Conservation (phyloP, 441 rosid species). For the Gossypium armourianum region DNA sequence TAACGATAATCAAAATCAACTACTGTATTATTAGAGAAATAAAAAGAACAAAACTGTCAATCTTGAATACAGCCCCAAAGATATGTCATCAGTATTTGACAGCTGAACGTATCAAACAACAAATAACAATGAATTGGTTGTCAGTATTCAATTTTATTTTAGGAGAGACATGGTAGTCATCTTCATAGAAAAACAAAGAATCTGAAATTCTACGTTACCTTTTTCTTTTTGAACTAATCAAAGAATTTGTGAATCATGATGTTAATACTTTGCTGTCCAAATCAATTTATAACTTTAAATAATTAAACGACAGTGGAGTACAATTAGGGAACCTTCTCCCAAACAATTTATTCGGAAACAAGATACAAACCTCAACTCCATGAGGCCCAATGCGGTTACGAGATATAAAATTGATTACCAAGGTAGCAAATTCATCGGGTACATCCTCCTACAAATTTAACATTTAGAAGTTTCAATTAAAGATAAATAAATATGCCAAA, state of each 20-base stretch:
- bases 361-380: conserved; percentile 64
- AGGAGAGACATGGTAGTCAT: neutral
- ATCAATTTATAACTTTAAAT: neutral
- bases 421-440: conserved; percentile 70
- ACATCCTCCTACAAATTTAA: conserved; percentile 60
- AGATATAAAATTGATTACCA: conserved; percentile 52
- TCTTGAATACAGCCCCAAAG: neutral
- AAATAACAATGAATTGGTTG: neutral
- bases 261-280: neutral
- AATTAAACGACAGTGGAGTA: neutral
- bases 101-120: neutral
- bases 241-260: neutral
- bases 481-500: neutral
- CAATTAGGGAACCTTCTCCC: neutral
- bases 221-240: neutral
- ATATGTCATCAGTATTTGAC: neutral
- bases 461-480: neutral
- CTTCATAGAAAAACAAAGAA: neutral
- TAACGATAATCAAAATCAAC: neutral
- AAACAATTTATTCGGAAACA: neutral
- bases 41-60: neutral
- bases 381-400: conserved; percentile 73
- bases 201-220: neutral
- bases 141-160: neutral
- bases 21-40: neutral